Percentiles rank a stretch among this genome's conserved stretches.
phyloP scores from a whole-genome alignment of 1,284 basidiomycete genomes.

The Irpex sp. region DNA sequence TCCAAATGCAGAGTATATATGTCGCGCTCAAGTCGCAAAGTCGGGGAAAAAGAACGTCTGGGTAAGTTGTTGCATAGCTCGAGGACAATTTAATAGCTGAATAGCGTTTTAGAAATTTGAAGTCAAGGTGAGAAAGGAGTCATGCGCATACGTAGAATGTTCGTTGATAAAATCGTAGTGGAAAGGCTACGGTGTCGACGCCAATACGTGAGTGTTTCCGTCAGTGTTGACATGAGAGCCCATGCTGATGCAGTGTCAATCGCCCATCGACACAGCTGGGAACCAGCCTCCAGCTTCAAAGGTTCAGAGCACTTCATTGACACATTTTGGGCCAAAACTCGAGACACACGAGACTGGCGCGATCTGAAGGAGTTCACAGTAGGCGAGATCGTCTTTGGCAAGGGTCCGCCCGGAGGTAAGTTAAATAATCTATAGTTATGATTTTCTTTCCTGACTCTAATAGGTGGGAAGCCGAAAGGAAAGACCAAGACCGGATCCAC shows the following conservation, averaged over 20 bases:
- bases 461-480: constrained; percentile 9
- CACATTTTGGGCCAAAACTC: constrained; percentile 57
- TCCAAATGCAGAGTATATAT: constrained; percentile 44
- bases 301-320: constrained; percentile 56
- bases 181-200: constrained; percentile 58
- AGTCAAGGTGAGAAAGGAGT: constrained; percentile 46
- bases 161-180: constrained; percentile 39
- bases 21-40: constrained; percentile 39
- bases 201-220: constrained; percentile 58
- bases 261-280: constrained; percentile 48
- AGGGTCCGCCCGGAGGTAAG: constrained; percentile 49
- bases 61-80: constrained; percentile 30
- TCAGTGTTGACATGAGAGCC: neutral
- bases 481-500: neutral
- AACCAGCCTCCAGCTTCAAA: constrained; percentile 58
- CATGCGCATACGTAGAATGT: neutral
- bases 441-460: neutral
- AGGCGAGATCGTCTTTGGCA: constrained; percentile 51
- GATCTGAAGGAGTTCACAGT: constrained; percentile 46
- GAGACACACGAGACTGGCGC: constrained; percentile 45
- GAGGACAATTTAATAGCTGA: neutral
- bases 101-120: constrained; percentile 44
- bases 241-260: neutral
- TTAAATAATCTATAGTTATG: constrained; percentile 24
- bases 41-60: constrained; percentile 40